phyloP scores from a whole-genome alignment of 495 filamentous ascomycete genomes.

The Penicillium mononematosum region DNA sequence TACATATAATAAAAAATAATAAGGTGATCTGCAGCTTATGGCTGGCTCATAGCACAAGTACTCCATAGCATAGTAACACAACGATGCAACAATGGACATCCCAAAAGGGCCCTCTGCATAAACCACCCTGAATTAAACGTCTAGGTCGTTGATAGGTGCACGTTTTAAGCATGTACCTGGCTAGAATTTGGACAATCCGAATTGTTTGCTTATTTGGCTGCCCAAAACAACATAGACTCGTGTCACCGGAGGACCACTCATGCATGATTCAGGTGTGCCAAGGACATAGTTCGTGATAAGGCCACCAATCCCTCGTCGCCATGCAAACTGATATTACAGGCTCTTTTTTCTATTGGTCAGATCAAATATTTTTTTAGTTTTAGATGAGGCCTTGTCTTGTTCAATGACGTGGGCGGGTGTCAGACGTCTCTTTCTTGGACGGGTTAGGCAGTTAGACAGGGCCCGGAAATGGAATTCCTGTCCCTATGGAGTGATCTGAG shows the following conservation, averaged over 20 bases:
- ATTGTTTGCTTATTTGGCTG: background rate
- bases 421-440: background rate
- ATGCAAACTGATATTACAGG: background rate
- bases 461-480: background rate
- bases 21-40: background rate
- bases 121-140: background rate
- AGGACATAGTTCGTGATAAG: conserved; percentile 3
- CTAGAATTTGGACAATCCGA: background rate
- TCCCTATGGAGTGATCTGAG: background rate
- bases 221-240: background rate
- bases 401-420: background rate
- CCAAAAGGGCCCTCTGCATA: background rate
- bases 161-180: background rate
- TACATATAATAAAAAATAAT: background rate
- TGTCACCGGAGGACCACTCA: background rate
- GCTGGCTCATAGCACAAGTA: background rate
- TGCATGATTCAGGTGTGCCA: conserved; percentile 2
- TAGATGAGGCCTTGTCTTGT: background rate
- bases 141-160: background rate
- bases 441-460: background rate
- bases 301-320: conserved; percentile 3
- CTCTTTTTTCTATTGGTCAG: conserved; percentile 1
- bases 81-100: background rate
- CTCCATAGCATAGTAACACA: background rate
- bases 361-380: background rate